Evolutionary conservation across 805 yeast genomes (phyloP), one percentile per base, ranked within the genome.

Genomic region (Yarrowia sp.): DNA sequence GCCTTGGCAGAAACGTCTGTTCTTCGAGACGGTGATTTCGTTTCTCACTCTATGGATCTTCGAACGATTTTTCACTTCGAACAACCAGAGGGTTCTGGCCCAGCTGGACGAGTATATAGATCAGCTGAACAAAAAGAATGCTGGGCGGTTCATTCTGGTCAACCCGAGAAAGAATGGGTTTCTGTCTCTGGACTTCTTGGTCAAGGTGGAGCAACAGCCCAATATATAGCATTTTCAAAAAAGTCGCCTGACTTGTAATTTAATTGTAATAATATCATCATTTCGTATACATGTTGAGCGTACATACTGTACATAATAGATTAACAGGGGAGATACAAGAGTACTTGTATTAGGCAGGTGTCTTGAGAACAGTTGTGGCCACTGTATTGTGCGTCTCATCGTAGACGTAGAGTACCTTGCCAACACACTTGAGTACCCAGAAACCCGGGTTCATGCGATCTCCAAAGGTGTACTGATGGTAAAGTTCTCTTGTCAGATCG

Each of bases 111-210:
- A 46, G 36, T 63, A 63, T 48, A n/a, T 63, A 3, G 56, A 63
- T 11, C 35, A 48, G 46, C 19, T 63, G 40, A 63, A 63, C 46
- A 12, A 16, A 2, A 19, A 49, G 46, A 49, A 48, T 40, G 36
- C 22, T 1, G 56, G 16, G 2, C 50, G 56, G 5, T 63, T 48
- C 40, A 48, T 48, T 22, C 15, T 63, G 45, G 40, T 63, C 12
- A 63, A 49, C 46, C 67, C 67, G 3, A 19, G 56, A 5, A 40
- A 63, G 22, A 48, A 41, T 8, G 67, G 67, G 11, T 63, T 63
- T 48, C 56, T 63, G 12, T 63, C 67, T 12, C n/a, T 63, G 36
- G 67, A 63, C 56, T 48, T 63, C 38, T 16, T 63, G 67, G 46
- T 63, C n/a, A 11, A 9, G 16, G 41, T 52, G 12, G 56, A 35